Evolutionary conservation across 345 rosid species (phyloP).

Genomic region (Schrenkiella parvula): DNA sequence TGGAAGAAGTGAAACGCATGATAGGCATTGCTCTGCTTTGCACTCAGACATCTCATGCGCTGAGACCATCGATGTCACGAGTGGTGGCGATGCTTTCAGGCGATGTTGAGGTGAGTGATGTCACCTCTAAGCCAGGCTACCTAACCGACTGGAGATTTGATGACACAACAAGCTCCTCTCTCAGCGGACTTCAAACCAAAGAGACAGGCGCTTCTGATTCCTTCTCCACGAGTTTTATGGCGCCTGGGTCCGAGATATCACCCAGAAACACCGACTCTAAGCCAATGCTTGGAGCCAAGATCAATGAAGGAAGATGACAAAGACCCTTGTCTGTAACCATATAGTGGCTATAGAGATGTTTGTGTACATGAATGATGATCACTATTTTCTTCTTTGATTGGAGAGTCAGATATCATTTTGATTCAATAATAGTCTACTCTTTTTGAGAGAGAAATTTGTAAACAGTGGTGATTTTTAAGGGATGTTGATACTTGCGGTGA

Average conservation of each 20-base stretch:
- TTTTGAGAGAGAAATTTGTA: not conserved
- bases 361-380: not conserved
- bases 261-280: not conserved
- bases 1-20: conserved; percentile 48
- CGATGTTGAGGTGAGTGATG: conserved; percentile 48
- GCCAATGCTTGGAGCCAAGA: conserved; percentile 19
- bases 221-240: conserved; percentile 10
- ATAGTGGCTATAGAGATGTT: not conserved
- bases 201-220: not conserved
- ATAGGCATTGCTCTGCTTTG: conserved; percentile 59
- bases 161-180: conserved; percentile 34
- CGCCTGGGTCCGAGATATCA: not conserved
- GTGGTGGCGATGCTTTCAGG: conserved; percentile 63
- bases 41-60: conserved; percentile 47
- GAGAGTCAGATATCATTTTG: not conserved
- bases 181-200: conserved; percentile 14
- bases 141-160: conserved; percentile 49
- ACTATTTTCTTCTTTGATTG: not conserved
- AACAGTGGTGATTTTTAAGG: no score
- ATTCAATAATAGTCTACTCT: no score
- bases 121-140: conserved; percentile 49
- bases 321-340: not conserved
- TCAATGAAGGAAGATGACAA: conserved; percentile 22
- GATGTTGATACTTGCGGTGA: not conserved
- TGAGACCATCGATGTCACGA: conserved; percentile 63